phyloP scores from a whole-genome alignment of 1,284 basidiomycete species.

The Cryptococcus jaspeensis region DNA sequence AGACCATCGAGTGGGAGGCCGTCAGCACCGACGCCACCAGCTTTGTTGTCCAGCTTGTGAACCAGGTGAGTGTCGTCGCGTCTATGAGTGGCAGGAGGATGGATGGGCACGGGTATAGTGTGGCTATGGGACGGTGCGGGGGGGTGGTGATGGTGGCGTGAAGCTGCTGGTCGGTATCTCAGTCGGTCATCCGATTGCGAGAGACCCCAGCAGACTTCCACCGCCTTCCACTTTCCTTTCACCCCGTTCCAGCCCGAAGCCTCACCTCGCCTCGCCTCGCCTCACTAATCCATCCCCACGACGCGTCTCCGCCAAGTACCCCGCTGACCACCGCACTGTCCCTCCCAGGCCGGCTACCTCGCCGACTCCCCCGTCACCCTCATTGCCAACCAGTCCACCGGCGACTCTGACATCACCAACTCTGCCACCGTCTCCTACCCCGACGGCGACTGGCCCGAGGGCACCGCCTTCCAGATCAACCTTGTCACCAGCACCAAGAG shows the following conservation, averaged over 20 bases:
- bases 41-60: slow-evolving; percentile 68
- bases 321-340: neutral
- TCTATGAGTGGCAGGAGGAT: neutral
- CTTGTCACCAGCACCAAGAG: slow-evolving; percentile 58
- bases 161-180: neutral
- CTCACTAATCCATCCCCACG: neutral
- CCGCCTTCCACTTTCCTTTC: neutral
- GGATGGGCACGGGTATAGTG: neutral
- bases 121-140: neutral
- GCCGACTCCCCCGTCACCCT: slow-evolving; percentile 41
- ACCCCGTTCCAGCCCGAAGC: neutral
- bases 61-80: slow-evolving; percentile 56
- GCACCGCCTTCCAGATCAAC: slow-evolving; percentile 62
- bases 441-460: slow-evolving; percentile 41
- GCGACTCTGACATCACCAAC: slow-evolving; percentile 28
- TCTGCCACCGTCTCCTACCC: slow-evolving; percentile 29
- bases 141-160: neutral
- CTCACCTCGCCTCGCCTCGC: too few species aligned
- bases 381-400: slow-evolving; percentile 36
- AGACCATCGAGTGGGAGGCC: slow-evolving; percentile 63
- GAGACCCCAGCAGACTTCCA: too few species aligned
- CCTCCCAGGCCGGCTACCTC: slow-evolving; percentile 33
- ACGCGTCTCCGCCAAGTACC: neutral
- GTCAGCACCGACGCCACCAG: slow-evolving; percentile 64
- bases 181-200: neutral